phyloP scores from a whole-genome alignment of 305 asterid species.

The Solanum hybrid region DNA sequence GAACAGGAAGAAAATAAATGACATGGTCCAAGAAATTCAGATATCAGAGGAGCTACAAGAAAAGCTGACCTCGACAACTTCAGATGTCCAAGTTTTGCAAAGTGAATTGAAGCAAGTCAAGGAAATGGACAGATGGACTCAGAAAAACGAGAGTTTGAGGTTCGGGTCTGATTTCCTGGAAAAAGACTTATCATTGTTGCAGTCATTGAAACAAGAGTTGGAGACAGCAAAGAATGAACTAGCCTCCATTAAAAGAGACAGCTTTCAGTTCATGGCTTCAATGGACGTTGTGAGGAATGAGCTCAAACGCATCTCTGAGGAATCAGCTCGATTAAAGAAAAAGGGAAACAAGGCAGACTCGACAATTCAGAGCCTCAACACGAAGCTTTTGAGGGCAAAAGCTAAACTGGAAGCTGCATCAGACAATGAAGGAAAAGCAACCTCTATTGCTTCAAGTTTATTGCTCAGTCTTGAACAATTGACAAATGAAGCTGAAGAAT shows the following conservation, averaged over 20 bases:
- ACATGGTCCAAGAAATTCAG: slow-evolving; percentile 28
- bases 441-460: slow-evolving; percentile 36
- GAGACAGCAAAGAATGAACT: slow-evolving; percentile 42
- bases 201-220: slow-evolving; percentile 36
- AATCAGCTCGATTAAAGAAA: slow-evolving; percentile 37
- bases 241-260: slow-evolving; percentile 35
- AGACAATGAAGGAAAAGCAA: slow-evolving; percentile 48
- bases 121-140: slow-evolving; percentile 28
- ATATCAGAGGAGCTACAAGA: slow-evolving; percentile 33
- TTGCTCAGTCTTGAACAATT: slow-evolving; percentile 43
- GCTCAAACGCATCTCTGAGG: slow-evolving; percentile 41
- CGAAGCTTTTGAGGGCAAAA: slow-evolving; percentile 61
- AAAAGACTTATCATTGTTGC: slow-evolving; percentile 15
- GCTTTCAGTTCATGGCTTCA: slow-evolving; percentile 73
- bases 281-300: slow-evolving; percentile 58
- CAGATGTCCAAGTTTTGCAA: slow-evolving; percentile 43
- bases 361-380: slow-evolving; percentile 46
- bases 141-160: slow-evolving; percentile 1
- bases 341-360: slow-evolving; percentile 45
- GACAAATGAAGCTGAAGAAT: slow-evolving; percentile 39
- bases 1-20: slow-evolving; percentile 25
- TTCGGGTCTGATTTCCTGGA: slow-evolving; percentile 6
- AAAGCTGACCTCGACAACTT: slow-evolving; percentile 34
- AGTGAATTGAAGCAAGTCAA: slow-evolving; percentile 38
- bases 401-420: slow-evolving; percentile 55